Evolutionary conservation across 2,329 filamentous ascomycete species (phyloP).

Genomic region (Passalora sequoiae): DNA sequence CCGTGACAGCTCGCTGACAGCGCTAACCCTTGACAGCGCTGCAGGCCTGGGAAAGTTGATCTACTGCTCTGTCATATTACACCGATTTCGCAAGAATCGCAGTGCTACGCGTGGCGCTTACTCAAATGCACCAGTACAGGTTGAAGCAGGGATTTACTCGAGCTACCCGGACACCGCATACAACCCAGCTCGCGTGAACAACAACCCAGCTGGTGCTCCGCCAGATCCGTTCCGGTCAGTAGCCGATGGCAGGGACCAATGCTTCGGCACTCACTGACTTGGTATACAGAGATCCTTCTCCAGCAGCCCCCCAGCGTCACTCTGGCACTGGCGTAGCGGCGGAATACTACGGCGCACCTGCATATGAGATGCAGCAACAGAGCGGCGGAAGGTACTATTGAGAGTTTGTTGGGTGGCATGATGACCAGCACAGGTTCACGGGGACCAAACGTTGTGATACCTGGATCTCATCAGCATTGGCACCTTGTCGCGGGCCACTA

Average conservation of each 20-base stretch:
- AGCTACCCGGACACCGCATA: conserved; percentile 19
- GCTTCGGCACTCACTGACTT: conserved; percentile 7
- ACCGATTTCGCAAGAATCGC: conserved; percentile 33
- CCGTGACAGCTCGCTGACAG: not conserved
- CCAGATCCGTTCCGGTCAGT: conserved; percentile 20
- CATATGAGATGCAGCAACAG: conserved; percentile 19
- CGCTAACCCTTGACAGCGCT: conserved; percentile 27
- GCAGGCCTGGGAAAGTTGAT: conserved; percentile 37
- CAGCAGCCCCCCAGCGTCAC: conserved; percentile 9
- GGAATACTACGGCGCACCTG: conserved; percentile 11
- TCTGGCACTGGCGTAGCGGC: conserved; percentile 10
- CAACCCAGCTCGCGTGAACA: conserved; percentile 13
- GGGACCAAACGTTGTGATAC: conserved; percentile 8
- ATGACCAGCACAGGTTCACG: conserved; percentile 5
- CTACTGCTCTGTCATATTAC: conserved; percentile 37
- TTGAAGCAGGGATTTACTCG: conserved; percentile 16
- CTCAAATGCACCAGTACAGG: conserved; percentile 17
- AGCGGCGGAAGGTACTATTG: conserved; percentile 6
- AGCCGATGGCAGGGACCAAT: conserved; percentile 5
- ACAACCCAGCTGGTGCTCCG: conserved; percentile 14
- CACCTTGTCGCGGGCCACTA: conserved; percentile 6
- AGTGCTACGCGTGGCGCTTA: conserved; percentile 26
- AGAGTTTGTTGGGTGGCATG: conserved; percentile 13
- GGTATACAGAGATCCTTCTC: conserved; percentile 14
- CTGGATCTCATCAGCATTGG: conserved; percentile 9